Evolutionary conservation across 192 early-diverging fungal genomes (phyloP).

Genomic region (Gigaspora rosea): DNA sequence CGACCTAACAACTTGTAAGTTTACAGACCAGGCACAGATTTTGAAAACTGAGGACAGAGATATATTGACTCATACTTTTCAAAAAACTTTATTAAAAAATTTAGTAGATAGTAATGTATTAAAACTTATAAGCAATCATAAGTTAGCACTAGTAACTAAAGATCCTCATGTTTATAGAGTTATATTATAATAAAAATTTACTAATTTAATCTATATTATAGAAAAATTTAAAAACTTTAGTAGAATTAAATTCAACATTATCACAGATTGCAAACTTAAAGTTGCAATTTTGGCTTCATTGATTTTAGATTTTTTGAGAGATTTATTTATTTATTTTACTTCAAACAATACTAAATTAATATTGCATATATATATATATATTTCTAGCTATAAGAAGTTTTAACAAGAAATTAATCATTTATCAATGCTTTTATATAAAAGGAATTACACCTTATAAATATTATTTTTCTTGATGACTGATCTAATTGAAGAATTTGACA

Average conservation of each 20-base stretch:
- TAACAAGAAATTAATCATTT: constrained; percentile 13
- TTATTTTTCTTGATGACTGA: constrained; percentile 12
- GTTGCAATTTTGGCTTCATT: constrained; percentile 3
- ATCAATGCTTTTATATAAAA: background rate
- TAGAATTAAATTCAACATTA: background rate
- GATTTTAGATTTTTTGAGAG: constrained; percentile 1
- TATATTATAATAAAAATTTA: background rate
- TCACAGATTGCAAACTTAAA: background rate
- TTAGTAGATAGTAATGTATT: constrained; percentile 15
- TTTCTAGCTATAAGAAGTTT: constrained; percentile 13
- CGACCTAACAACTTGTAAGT: too few relatives aligned
- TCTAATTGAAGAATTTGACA: constrained; percentile 20
- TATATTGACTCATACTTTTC: background rate
- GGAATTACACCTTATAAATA: constrained; percentile 6
- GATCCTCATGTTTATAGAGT: constrained; percentile 1
- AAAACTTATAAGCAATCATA: background rate
- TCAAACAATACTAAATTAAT: background rate
- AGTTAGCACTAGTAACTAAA: background rate
- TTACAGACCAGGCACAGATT: too few relatives aligned
- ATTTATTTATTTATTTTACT: constrained; percentile 1
- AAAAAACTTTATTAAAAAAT: constrained; percentile 1
- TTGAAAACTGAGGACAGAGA: constrained; percentile 3
- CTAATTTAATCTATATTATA: background rate
- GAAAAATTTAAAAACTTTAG: constrained; percentile 12
- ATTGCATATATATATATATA: constrained; percentile 1